A percentile compares a stretch with the other conserved stretches of the same genome.
These are phyloP conservation scores for Hyparrhenia diplandra DNA, from an alignment of 176 grass and related monocot species.

Conservation along the genomic window DNA sequence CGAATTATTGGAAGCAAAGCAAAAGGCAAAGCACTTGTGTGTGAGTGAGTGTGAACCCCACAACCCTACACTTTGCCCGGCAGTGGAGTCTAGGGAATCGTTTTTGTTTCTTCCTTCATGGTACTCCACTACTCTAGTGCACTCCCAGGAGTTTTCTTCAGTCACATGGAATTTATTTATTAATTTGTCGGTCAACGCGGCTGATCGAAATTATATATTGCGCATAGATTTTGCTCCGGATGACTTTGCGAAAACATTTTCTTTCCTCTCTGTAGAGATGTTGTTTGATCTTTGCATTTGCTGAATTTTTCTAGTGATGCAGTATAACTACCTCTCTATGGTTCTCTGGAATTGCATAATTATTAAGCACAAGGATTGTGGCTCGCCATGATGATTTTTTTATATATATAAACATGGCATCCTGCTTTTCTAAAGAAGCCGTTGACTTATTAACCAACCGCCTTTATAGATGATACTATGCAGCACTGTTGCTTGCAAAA, in stretches of 20 bases:
- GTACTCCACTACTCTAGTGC: background rate
- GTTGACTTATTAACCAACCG: background rate
- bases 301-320: background rate
- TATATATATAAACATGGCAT: no score
- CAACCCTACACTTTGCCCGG: background rate
- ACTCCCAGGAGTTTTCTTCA: background rate
- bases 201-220: background rate
- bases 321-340: background rate
- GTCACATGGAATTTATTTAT: background rate
- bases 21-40: background rate
- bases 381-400: background rate
- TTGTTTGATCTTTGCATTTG: background rate
- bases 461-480: no score
- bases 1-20: slow-evolving; percentile 50
- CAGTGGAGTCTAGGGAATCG: slow-evolving; percentile 5
- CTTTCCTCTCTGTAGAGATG: background rate
- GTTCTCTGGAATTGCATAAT: no score
- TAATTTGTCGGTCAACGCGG: background rate
- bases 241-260: background rate
- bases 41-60: background rate
- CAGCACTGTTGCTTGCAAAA: no score
- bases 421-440: background rate
- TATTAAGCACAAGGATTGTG: no score
- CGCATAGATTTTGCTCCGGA: background rate
- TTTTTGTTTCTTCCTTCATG: background rate